These are phyloP conservation scores for Rhododendron simsii DNA, from an alignment of 148 eudicot genomes.

Conservation along the genomic window DNA sequence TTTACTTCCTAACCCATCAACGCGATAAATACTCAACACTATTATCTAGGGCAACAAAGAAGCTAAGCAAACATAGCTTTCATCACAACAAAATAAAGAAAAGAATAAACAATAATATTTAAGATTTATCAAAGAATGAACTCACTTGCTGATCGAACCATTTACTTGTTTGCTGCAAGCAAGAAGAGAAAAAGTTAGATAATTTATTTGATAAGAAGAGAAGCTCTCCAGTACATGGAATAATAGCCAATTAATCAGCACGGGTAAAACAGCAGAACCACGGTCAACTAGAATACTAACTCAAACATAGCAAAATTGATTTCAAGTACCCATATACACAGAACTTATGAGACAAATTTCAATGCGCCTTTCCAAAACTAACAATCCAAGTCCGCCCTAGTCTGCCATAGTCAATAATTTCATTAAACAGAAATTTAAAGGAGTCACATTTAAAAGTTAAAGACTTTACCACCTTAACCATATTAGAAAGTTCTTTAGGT, in stretches of 20 bases:
- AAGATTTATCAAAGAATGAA: neutral
- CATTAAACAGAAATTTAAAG: neutral
- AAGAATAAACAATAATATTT: neutral
- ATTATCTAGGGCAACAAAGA: neutral
- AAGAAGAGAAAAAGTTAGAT: constrained; percentile 1
- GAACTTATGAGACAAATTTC: neutral
- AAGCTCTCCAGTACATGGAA: neutral
- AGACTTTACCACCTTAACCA: constrained; percentile 3
- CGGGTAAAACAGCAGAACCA: neutral
- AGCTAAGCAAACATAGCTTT: neutral
- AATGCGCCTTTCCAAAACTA: neutral
- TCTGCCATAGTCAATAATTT: neutral
- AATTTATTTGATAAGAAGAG: neutral
- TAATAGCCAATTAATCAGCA: neutral
- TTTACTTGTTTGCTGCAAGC: constrained; percentile 23
- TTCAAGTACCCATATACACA: neutral
- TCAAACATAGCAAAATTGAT: neutral
- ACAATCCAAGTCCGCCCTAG: neutral
- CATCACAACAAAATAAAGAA: neutral
- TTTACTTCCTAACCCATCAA: neutral
- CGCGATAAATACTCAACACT: neutral
- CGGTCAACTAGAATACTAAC: neutral
- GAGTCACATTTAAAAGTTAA: neutral
- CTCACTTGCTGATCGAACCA: constrained; percentile 32
- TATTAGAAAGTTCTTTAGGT: neutral